These are phyloP conservation scores for Rhizopogon salebrosus DNA, from an alignment of 768 basidiomycete species.

Conservation along the genomic window DNA sequence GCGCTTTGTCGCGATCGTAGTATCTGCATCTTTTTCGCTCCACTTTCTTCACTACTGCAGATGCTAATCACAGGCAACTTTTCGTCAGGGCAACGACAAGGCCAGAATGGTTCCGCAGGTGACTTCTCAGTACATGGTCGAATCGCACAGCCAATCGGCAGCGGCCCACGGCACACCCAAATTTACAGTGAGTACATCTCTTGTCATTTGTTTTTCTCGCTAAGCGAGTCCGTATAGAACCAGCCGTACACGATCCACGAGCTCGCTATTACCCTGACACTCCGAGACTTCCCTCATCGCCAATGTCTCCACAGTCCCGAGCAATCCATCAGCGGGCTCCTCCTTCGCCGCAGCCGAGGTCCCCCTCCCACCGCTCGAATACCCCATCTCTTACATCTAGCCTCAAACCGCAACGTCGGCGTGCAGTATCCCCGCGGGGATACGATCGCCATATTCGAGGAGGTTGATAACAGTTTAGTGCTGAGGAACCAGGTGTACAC, in stretches of 20 bases:
- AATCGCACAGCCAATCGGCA: slow-evolving; percentile 56
- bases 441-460: slow-evolving; percentile 58
- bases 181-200: slow-evolving; percentile 25
- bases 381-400: slow-evolving; percentile 56
- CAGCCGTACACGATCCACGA: slow-evolving; percentile 53
- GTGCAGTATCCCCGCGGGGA: slow-evolving; percentile 50
- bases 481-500: slow-evolving; percentile 55
- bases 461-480: slow-evolving; percentile 31
- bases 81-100: slow-evolving; percentile 59
- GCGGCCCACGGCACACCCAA: slow-evolving; percentile 54
- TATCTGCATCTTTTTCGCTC: not conserved
- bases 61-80: not conserved
- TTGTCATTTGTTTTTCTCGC: not conserved
- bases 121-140: slow-evolving; percentile 52
- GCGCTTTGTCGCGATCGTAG: not conserved
- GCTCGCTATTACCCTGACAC: slow-evolving; percentile 48
- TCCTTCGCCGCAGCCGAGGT: slow-evolving; percentile 56
- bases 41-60: not conserved
- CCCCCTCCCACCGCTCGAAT: slow-evolving; percentile 39
- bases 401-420: slow-evolving; percentile 61
- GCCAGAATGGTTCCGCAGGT: slow-evolving; percentile 35
- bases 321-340: slow-evolving; percentile 32
- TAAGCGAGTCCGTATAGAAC: slow-evolving; percentile 30
- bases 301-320: slow-evolving; percentile 43
- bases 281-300: slow-evolving; percentile 52